Conservation (phyloP, 1,284 basidiomycete genomes). For the Bjerkandera adusta region DNA sequence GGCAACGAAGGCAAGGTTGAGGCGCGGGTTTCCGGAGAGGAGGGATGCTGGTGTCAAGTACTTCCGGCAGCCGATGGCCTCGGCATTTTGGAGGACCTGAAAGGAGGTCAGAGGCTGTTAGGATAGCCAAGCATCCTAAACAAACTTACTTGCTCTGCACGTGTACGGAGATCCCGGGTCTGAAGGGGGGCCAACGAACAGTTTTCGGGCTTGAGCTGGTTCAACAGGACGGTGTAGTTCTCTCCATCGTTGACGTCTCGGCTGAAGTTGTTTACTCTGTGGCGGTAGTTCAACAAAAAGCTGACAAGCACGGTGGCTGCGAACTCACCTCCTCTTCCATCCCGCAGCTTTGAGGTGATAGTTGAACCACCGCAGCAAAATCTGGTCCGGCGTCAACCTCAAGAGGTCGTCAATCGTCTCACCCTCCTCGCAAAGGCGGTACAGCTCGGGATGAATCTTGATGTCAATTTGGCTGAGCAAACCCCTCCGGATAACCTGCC, state of each 20-base stretch:
- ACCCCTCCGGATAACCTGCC: conserved; percentile 97
- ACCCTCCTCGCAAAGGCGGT: conserved; percentile 92
- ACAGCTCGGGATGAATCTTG: conserved; percentile 97
- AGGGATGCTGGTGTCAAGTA: conserved; percentile 93
- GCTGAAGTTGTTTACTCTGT: conserved; percentile 95
- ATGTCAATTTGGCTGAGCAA: conserved; percentile 95
- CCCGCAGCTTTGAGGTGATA: conserved; percentile 96
- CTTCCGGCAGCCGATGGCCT: conserved; percentile 91
- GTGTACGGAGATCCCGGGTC: conserved; percentile 76
- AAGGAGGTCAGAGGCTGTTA: neutral
- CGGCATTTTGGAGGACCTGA: conserved; percentile 89
- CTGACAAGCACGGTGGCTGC: neutral
- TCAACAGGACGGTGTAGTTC: conserved; percentile 95
- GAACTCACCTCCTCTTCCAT: conserved; percentile 75
- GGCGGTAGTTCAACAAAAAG: neutral
- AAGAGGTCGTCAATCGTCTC: conserved; percentile 97
- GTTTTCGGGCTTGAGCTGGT: conserved; percentile 92
- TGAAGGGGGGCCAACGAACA: conserved; percentile 94
- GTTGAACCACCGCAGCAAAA: conserved; percentile 97
- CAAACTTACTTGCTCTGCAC: conserved; percentile 76
- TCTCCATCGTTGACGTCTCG: conserved; percentile 94
- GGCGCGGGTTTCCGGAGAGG: conserved; percentile 93
- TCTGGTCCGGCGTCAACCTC: conserved; percentile 93
- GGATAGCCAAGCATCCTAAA: neutral
- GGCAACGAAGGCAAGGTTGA: conserved; percentile 98